A percentile compares a stretch with the other conserved stretches of the same genome.
Conservation (phyloP, 2,329 filamentous ascomycete genomes). For the Xylariaceae sp. region DNA sequence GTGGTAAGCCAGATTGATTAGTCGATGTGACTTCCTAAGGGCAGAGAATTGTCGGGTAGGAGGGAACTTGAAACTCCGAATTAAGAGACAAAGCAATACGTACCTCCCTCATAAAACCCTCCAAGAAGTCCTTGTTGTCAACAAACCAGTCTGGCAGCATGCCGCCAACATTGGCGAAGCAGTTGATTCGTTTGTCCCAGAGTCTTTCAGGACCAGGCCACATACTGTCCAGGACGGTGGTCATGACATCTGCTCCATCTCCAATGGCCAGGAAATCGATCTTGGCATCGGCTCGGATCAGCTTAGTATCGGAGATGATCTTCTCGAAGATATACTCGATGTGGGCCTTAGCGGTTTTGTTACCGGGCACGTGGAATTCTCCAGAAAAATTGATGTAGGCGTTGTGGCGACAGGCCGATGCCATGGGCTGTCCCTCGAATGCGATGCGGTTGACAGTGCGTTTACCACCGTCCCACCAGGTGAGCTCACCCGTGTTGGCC, state of each 20-base stretch:
- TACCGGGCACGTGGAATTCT: conserved; percentile 58
- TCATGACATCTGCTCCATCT: conserved; percentile 56
- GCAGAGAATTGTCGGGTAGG: neutral
- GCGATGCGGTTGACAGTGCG: conserved; percentile 55
- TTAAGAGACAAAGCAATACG: conserved; percentile 19
- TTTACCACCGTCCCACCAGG: conserved; percentile 66
- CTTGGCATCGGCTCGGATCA: conserved; percentile 46
- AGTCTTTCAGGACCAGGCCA: conserved; percentile 37
- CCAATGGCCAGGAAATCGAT: conserved; percentile 71
- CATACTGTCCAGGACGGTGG: conserved; percentile 51
- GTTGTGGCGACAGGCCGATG: conserved; percentile 57
- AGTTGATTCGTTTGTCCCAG: conserved; percentile 45
- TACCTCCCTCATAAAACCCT: conserved; percentile 49
- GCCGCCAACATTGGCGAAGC: conserved; percentile 49
- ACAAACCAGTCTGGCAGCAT: conserved; percentile 38
- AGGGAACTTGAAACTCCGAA: neutral
- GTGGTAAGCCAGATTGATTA: conserved; percentile 27
- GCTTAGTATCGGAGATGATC: conserved; percentile 47
- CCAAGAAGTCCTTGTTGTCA: conserved; percentile 34
- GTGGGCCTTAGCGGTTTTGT: conserved; percentile 57
- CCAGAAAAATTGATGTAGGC: conserved; percentile 46
- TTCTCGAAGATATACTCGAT: conserved; percentile 62
- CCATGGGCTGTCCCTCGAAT: conserved; percentile 57
- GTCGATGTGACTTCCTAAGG: conserved; percentile 1
- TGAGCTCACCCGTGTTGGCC: conserved; percentile 71